Evolutionary conservation across 495 filamentous ascomycete species (phyloP).

Genomic region (Penicillium roqueforti): DNA sequence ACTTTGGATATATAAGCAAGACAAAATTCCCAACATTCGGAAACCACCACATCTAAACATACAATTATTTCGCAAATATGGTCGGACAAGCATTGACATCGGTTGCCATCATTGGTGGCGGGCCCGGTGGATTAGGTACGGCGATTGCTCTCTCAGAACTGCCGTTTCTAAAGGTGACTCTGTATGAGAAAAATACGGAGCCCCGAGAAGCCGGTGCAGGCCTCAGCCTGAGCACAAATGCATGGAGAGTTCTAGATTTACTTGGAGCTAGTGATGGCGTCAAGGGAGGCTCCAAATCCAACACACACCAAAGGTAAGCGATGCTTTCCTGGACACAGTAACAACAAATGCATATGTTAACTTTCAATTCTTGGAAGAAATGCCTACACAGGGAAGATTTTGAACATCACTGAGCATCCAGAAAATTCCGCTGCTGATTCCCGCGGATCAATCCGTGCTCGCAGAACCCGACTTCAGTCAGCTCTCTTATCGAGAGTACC

Average conservation of each 20-base stretch:
- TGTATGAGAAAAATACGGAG: slow-evolving; percentile 48
- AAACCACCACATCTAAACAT: not conserved
- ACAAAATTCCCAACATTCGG: not conserved
- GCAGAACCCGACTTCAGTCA: slow-evolving; percentile 38
- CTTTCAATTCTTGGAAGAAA: slow-evolving; percentile 7
- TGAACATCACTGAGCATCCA: slow-evolving; percentile 10
- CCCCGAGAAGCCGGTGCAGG: slow-evolving; percentile 48
- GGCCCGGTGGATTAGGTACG: slow-evolving; percentile 46
- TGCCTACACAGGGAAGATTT: slow-evolving; percentile 19
- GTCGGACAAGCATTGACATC: slow-evolving; percentile 11
- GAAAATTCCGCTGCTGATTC: slow-evolving; percentile 11
- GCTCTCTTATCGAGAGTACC: slow-evolving; percentile 37
- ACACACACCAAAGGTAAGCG: slow-evolving; percentile 19
- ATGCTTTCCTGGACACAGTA: not conserved
- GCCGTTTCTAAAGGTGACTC: slow-evolving; percentile 38
- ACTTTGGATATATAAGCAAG: not conserved
- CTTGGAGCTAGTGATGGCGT: slow-evolving; percentile 41
- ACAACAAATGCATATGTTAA: not conserved
- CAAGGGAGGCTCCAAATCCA: slow-evolving; percentile 21
- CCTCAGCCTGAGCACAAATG: slow-evolving; percentile 35
- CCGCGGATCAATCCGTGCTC: slow-evolving; percentile 26
- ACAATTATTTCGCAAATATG: slow-evolving; percentile 6
- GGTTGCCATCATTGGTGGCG: slow-evolving; percentile 44
- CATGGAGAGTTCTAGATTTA: slow-evolving; percentile 45
- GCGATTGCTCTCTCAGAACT: slow-evolving; percentile 47